Conservation (phyloP, 345 rosid species). For the Litchi chinensis region DNA sequence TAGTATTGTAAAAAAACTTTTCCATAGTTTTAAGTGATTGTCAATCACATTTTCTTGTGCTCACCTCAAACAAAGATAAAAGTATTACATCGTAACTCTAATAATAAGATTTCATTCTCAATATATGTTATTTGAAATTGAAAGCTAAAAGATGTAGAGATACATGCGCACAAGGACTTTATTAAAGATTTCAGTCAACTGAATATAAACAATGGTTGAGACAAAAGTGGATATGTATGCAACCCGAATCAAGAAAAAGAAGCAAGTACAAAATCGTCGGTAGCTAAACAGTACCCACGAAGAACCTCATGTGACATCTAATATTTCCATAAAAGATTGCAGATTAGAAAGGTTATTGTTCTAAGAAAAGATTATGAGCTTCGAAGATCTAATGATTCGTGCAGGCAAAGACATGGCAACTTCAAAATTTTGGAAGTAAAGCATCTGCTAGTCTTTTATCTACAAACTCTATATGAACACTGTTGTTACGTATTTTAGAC, state of each 20-base stretch:
- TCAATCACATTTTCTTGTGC: neutral
- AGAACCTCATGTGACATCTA: neutral
- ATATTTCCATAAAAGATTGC: neutral
- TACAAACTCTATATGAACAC: neutral
- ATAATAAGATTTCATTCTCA: neutral
- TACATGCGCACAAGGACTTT: neutral
- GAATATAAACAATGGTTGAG: neutral
- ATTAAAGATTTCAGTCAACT: neutral
- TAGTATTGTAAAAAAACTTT: no score
- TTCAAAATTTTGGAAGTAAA: neutral
- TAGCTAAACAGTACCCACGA: conserved; percentile 7
- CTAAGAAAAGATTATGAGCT: no score
- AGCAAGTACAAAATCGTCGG: neutral
- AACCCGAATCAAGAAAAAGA: neutral
- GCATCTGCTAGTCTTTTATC: neutral
- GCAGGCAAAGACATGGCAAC: neutral
- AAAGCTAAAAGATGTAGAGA: neutral
- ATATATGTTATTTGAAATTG: neutral
- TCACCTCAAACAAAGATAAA: neutral
- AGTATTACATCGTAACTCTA: neutral
- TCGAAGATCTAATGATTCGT: neutral
- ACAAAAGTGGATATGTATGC: neutral
- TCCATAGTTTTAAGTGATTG: neutral
- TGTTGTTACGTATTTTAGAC: neutral
- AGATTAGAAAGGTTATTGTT: neutral